Evolutionary conservation across 306 rosid genomes (phyloP).

Genomic region (Medicago truncatula): MtrunA17r5.0-ANR NC_053043.1:34753001-34753500

Average conservation of each 20-base stretch:
- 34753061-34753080: no score
- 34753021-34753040: no score
- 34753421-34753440: conserved; percentile 47
- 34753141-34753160: conserved; percentile 43
- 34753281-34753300: conserved; percentile 52
- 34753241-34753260: no score
- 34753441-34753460: conserved; percentile 50
- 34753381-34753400: conserved; percentile 42
- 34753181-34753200: conserved; percentile 39
- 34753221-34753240: conserved; percentile 22
- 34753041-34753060: no score
- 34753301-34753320: conserved; percentile 53
- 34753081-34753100: not conserved
- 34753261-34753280: conserved; percentile 49
- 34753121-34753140: conserved; percentile 44
- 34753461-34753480: conserved; percentile 28
- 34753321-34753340: conserved; percentile 49
- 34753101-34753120: conserved; percentile 43
- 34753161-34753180: conserved; percentile 50
- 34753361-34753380: conserved; percentile 50
- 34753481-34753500: not conserved
- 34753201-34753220: conserved; percentile 48
- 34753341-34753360: conserved; percentile 64
- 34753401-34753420: conserved; percentile 22
- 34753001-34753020: no score